Conservation (phyloP, 1,139 yeast species). For the Geotrichum cucujoidarum region DNA sequence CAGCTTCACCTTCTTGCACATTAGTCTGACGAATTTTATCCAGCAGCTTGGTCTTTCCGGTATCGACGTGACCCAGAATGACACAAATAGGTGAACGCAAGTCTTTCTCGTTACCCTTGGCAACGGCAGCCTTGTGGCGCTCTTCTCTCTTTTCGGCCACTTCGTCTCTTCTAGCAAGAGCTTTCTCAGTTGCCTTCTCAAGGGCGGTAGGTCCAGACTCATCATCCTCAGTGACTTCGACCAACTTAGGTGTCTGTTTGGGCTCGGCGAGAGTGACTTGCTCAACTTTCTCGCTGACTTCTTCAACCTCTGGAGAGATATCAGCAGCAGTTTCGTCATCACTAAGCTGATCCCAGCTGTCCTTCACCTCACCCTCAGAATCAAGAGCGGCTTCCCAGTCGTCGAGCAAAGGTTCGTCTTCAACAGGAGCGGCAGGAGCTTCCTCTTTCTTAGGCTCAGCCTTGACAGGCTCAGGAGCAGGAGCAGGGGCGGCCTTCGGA, state of each 20-base stretch:
- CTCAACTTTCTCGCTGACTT: slow-evolving; percentile 27
- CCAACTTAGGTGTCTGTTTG: slow-evolving; percentile 15
- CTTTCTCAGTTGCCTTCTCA: slow-evolving; percentile 28
- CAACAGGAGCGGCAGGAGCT: slow-evolving; percentile 31
- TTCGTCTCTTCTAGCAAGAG: slow-evolving; percentile 31
- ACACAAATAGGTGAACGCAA: slow-evolving; percentile 98
- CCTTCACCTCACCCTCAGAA: slow-evolving; percentile 39
- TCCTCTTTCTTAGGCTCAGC: slow-evolving; percentile 24
- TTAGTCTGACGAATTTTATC: slow-evolving; percentile 98
- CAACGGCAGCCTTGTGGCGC: slow-evolving; percentile 39
- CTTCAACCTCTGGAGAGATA: slow-evolving; percentile 22
- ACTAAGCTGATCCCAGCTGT: slow-evolving; percentile 32
- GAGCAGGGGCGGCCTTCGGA: no score
- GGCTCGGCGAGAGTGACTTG: slow-evolving; percentile 27
- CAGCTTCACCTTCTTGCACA: slow-evolving; percentile 99
- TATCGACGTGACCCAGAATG: slow-evolving; percentile 98
- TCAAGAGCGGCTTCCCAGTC: slow-evolving; percentile 41
- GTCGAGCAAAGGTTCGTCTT: slow-evolving; percentile 33
- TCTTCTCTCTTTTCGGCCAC: slow-evolving; percentile 40
- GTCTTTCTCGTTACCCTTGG: slow-evolving; percentile 40
- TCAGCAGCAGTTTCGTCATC: slow-evolving; percentile 28
- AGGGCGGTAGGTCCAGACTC: slow-evolving; percentile 31
- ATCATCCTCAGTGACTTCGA: slow-evolving; percentile 21
- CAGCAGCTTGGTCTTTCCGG: slow-evolving; percentile 94
- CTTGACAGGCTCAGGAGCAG: slow-evolving; percentile 30